Evolutionary conservation across 148 eudicot species (phyloP), one percentile per base, ranked within the genome.

Genomic region (Arbutus unedo): DNA sequence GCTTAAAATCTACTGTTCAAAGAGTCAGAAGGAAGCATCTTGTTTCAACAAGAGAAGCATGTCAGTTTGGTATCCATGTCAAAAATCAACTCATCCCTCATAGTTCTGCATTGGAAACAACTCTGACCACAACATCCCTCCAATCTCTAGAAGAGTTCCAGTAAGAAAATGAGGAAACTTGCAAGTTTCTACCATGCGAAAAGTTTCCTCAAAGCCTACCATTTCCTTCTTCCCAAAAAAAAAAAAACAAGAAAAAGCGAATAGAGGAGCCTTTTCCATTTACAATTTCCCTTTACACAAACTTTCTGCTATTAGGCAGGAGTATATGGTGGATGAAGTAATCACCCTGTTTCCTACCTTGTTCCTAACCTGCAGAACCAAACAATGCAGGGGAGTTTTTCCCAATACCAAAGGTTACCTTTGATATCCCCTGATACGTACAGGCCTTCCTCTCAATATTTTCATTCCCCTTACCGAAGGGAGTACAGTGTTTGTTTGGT

Each of bases 321-420:
- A 76, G 60, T 23, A 76, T 19, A 51, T 21, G 16, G 10, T 76
- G 45, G 79, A 23, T 76, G 23, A 54, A 31, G 14, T 43, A 31
- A 54, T 55, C 21, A 8, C 79, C 64, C 14, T 77, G 54, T 53
- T 41, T 38, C 57, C 64, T 15, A 6, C 48, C 47, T 54, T 21
- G 47, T 54, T 77, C 44, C 64, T 77, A 5, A 77, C 47, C 47
- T 77, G 13, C 64, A 11, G 64, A 77, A 77, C 13, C 62, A 54
- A 51, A 16, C 79, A 77, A 77, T 54, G 76, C 76, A 47, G 55
- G 79, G 48, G 59, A 55, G 14, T 54, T 31, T 77, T 74, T 38
- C 47, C 59, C 50, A 50, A 50, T 51, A 21, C n/a, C 43, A 53
- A 21, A 75, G 19, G 59, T 15, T 8, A 50, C 7, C 59, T 50